These are phyloP conservation scores for Blumeriella jaapii DNA, from an alignment of 2,329 filamentous ascomycete species.

Conservation along the genomic window DNA sequence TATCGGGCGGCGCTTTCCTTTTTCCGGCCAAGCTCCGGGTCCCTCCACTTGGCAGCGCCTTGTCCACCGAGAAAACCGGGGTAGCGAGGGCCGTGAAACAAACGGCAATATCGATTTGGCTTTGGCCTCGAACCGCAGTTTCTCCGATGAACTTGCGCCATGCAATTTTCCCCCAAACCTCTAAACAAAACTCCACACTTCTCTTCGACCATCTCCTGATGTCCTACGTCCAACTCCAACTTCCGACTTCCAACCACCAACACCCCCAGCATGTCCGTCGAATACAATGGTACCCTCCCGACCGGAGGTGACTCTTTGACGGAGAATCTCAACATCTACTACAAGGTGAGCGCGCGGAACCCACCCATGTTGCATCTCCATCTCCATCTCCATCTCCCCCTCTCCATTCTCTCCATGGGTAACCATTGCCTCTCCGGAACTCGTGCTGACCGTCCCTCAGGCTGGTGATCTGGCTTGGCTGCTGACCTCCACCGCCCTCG, in stretches of 20 bases:
- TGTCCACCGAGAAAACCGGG: no score
- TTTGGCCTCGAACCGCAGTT: no score
- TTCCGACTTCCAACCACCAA: not conserved
- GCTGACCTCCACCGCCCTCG: constrained; percentile 68
- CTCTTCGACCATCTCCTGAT: no score
- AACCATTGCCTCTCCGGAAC: constrained; percentile 30
- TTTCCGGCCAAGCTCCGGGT: no score
- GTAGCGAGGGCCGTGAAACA: no score
- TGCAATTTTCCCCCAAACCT: no score
- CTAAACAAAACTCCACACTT: no score
- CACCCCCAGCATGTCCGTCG: constrained; percentile 32
- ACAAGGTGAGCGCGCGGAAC: constrained; percentile 44
- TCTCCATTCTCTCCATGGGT: not conserved
- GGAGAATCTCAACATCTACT: constrained; percentile 72
- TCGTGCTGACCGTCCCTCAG: constrained; percentile 46
- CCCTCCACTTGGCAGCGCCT: no score
- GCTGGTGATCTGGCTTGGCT: constrained; percentile 79
- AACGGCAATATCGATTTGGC: no score
- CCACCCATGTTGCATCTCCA: not conserved
- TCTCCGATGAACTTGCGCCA: no score
- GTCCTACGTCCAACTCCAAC: no score
- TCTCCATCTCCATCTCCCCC: not conserved
- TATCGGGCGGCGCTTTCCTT: no score
- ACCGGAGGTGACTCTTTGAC: constrained; percentile 50
- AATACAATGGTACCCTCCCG: constrained; percentile 42